Base-by-base conservation (phyloP, 805 yeast genomes). In the Maudiozyma serrabonitensis region DNA sequence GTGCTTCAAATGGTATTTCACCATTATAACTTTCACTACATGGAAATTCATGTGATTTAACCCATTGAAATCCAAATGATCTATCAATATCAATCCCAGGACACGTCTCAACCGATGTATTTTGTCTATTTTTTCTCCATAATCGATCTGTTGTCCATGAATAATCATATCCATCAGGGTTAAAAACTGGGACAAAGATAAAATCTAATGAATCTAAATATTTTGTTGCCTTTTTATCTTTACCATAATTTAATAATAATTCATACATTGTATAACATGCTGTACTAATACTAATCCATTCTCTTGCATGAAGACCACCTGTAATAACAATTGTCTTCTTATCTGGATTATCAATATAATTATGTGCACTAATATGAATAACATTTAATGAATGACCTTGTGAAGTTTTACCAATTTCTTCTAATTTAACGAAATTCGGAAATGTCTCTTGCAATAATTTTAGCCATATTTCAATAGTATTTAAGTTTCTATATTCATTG, bases 111-210 rank as follows among this genome's bases (percentile, higher is more conserved):
- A 75, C 63, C 46, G 72, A 76, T 0, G 93, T 82, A 47, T 79
- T 78, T 66, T 89, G 96, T 52, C 95, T 74, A 66, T 87, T 89
- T 60, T 89, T 89, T 43, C 93, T 71, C 97, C 97, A 89, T 51
- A 89, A 69, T 50, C 97, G 71, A 62, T 89, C 95, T 26, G 69
- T 60, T 2, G 72, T 73, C 96, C 96, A 89, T 2, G 95, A 74
- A 63, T 84, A 84, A 13, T 73, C 86, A 63, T 89, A 89, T 0
- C 97, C 97, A 67, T 89, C 97, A 1, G 96, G 96, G 60, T 89
- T 89, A 65, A 82, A 76, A 12, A 87, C 86, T 0, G 97, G 97
- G 31, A 88, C 74, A 54, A 89, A 80, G 34, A 86, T 63, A 57
- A 85, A 84, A 58, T 87, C 91, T 50, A 87, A 64, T 43, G 79